These are phyloP conservation scores for Cryptosporidium canis DNA, from an alignment of 169 alveolate genomes.

Conservation along the genomic window DNA sequence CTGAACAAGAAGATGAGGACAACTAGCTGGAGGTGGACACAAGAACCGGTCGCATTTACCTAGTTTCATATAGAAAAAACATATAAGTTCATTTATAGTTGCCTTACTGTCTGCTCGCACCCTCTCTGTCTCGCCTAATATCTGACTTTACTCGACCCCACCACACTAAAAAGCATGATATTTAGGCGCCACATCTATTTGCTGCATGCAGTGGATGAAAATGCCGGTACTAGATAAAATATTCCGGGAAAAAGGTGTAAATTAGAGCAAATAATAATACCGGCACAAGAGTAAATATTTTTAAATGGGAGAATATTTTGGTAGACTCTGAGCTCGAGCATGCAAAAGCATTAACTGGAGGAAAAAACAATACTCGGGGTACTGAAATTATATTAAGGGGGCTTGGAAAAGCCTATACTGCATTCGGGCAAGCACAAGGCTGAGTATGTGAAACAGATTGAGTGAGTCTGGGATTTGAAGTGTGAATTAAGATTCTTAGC, in stretches of 20 bases:
- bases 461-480: background rate
- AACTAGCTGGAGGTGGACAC: constrained; percentile 40
- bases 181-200: background rate
- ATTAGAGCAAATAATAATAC: background rate
- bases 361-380: background rate
- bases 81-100: background rate
- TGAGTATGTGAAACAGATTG: background rate
- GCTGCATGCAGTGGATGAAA: background rate
- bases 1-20: constrained; percentile 83
- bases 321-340: background rate
- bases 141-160: background rate
- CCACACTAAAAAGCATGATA: background rate
- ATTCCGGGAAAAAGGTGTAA: background rate
- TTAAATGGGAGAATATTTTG: background rate
- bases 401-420: background rate
- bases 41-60: background rate
- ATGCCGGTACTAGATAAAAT: background rate
- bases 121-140: background rate
- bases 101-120: background rate
- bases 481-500: background rate
- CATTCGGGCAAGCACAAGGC: background rate
- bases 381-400: background rate
- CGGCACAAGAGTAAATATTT: background rate
- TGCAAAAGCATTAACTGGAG: background rate
- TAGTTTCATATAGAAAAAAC: background rate